phyloP scores from a whole-genome alignment of 140 eudicot genomes.

The Bidens hawaiensis region DNA sequence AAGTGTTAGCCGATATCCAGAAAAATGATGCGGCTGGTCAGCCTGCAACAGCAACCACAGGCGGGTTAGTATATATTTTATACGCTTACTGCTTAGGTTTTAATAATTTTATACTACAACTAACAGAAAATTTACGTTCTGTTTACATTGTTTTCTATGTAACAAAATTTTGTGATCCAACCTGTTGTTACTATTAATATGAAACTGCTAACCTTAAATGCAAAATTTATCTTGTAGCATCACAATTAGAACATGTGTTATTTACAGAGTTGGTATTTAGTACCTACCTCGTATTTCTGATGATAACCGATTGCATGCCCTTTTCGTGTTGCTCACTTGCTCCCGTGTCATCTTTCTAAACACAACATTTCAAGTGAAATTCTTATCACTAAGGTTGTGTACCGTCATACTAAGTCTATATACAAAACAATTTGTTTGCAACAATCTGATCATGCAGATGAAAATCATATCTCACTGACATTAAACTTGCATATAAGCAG shows the following conservation, averaged over 20 bases:
- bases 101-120: background rate
- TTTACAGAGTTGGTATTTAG: background rate
- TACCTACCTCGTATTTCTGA: background rate
- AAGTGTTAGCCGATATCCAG: constrained; percentile 80
- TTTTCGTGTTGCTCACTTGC: background rate
- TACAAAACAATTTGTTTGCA: background rate
- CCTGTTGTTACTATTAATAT: background rate
- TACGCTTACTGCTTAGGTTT: background rate
- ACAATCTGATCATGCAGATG: background rate
- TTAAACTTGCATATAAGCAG: background rate
- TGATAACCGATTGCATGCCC: background rate
- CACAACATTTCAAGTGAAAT: background rate
- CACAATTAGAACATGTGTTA: background rate
- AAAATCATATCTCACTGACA: background rate
- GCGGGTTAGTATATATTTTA: constrained; percentile 67
- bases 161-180: background rate
- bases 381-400: too few species aligned
- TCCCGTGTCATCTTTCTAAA: background rate
- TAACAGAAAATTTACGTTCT: background rate
- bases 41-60: constrained; percentile 98
- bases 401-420: background rate
- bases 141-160: background rate
- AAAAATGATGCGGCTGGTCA: constrained; percentile 87
- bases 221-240: background rate
- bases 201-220: background rate